Evolutionary conservation across 2,329 filamentous ascomycete genomes (phyloP).

Genomic region (Hypoxylon sp.): DNA sequence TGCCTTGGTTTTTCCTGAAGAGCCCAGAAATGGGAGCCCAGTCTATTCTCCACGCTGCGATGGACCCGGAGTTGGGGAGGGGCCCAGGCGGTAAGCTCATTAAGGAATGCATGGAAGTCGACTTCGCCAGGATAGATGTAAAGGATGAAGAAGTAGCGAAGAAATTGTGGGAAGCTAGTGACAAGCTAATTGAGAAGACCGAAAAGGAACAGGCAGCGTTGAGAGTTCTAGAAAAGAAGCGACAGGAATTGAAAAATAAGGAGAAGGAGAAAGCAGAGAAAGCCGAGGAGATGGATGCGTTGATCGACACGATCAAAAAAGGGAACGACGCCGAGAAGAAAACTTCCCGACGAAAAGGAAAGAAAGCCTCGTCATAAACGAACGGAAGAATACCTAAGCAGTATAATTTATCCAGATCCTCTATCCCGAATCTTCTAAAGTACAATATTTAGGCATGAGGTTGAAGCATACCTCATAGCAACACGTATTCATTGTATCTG

Average conservation of each 20-base stretch:
- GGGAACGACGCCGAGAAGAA: slow-evolving; percentile 56
- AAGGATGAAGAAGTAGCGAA: slow-evolving; percentile 84
- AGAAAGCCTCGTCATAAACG: slow-evolving; percentile 48
- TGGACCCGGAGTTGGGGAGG: slow-evolving; percentile 80
- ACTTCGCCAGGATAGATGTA: slow-evolving; percentile 80
- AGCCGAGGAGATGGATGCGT: slow-evolving; percentile 50
- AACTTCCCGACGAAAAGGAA: slow-evolving; percentile 52
- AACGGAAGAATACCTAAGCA: slow-evolving; percentile 2
- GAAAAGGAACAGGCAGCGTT: slow-evolving; percentile 81
- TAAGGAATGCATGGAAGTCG: slow-evolving; percentile 88
- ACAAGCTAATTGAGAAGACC: slow-evolving; percentile 82
- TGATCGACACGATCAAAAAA: slow-evolving; percentile 53
- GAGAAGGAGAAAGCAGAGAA: slow-evolving; percentile 53
- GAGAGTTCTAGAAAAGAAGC: slow-evolving; percentile 59
- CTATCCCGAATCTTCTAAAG: not conserved
- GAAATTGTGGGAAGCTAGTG: slow-evolving; percentile 90
- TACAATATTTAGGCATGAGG: not conserved
- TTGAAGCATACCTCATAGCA: not conserved
- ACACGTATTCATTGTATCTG: not conserved
- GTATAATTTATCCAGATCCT: slow-evolving; percentile 17
- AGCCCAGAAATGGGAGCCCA: slow-evolving; percentile 87
- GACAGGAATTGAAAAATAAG: slow-evolving; percentile 55
- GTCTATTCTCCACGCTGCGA: slow-evolving; percentile 85
- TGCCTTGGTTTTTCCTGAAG: slow-evolving; percentile 92
- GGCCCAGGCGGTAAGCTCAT: slow-evolving; percentile 78